A percentile compares a stretch with the other conserved stretches of the same genome.
Conservation (phyloP, 2,329 filamentous ascomycete species). For the Corinectria fuckeliana region DNA sequence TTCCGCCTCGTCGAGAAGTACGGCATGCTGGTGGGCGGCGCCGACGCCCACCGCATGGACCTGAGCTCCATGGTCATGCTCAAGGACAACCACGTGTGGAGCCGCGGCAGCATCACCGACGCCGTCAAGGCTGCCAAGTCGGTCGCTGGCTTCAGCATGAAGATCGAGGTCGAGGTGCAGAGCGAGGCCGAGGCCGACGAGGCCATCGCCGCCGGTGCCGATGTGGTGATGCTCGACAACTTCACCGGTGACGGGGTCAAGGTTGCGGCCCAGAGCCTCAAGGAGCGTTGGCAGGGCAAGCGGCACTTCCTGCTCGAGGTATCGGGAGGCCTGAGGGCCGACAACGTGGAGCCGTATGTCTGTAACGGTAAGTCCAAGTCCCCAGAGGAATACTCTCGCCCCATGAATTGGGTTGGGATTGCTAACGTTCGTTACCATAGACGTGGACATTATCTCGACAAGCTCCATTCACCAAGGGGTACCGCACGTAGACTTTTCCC, state of each 20-base stretch:
- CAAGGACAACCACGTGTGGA: constrained; percentile 99
- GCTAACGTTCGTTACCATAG: constrained; percentile 54
- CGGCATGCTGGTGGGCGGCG: constrained; percentile 92
- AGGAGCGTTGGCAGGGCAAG: constrained; percentile 79
- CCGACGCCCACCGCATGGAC: constrained; percentile 91
- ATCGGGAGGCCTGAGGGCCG: constrained; percentile 84
- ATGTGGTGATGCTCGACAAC: constrained; percentile 98
- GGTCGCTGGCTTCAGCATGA: constrained; percentile 87
- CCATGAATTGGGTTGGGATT: neutral
- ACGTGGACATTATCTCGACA: constrained; percentile 95
- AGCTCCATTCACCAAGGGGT: constrained; percentile 97
- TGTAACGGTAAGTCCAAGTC: constrained; percentile 63
- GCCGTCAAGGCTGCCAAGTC: constrained; percentile 85
- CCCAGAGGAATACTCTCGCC: neutral
- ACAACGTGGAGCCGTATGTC: constrained; percentile 85
- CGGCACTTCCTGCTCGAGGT: constrained; percentile 85
- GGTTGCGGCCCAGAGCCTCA: constrained; percentile 75
- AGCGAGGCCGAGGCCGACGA: constrained; percentile 87
- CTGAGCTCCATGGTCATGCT: constrained; percentile 96
- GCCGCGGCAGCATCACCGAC: constrained; percentile 81
- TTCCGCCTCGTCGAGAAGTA: constrained; percentile 98
- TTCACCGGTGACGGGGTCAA: constrained; percentile 83
- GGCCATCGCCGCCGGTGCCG: constrained; percentile 87
- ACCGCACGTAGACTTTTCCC: constrained; percentile 90
- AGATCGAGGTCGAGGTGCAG: constrained; percentile 96